These are phyloP conservation scores for Metschnikowia similis DNA, from an alignment of 805 yeast genomes.

Conservation along the genomic window DNA sequence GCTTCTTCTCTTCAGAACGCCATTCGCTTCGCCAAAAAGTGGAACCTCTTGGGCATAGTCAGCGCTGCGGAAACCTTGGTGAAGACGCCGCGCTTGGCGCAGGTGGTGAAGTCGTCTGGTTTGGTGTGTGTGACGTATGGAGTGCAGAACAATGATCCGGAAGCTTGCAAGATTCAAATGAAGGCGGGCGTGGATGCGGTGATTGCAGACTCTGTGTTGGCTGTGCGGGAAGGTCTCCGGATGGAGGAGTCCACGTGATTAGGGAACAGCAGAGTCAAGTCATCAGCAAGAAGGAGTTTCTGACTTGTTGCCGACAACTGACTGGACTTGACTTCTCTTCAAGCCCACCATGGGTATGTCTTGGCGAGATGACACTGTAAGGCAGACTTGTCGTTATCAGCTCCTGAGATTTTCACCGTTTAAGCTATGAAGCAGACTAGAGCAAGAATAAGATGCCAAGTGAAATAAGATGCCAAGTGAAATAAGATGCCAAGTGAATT, in stretches of 20 bases:
- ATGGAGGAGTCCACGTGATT: conserved; percentile 10
- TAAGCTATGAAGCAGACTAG: no score
- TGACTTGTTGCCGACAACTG: no score
- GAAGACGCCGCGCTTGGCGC: conserved; percentile 84
- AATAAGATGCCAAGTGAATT: no score
- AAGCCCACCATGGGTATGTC: no score
- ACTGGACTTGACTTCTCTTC: no score
- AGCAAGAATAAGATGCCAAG: no score
- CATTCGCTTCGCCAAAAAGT: conserved; percentile 80
- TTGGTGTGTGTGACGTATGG: conserved; percentile 94
- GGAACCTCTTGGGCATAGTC: conserved; percentile 91
- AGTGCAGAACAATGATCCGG: conserved; percentile 76
- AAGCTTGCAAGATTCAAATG: conserved; percentile 78
- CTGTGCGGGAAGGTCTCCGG: conserved; percentile 79
- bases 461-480: no score
- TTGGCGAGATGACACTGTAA: no score
- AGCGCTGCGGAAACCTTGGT: conserved; percentile 83
- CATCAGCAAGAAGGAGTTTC: no score
- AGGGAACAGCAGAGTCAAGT: no score
- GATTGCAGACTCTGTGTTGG: conserved; percentile 92
- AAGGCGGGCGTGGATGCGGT: conserved; percentile 97
- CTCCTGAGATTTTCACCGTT: no score
- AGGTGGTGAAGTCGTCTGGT: conserved; percentile 87
- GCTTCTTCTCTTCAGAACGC: conserved; percentile 89
- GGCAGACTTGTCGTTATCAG: no score